Evolutionary conservation across 495 filamentous ascomycete species (phyloP).

Genomic region (Trichoderma asperelloides): DNA sequence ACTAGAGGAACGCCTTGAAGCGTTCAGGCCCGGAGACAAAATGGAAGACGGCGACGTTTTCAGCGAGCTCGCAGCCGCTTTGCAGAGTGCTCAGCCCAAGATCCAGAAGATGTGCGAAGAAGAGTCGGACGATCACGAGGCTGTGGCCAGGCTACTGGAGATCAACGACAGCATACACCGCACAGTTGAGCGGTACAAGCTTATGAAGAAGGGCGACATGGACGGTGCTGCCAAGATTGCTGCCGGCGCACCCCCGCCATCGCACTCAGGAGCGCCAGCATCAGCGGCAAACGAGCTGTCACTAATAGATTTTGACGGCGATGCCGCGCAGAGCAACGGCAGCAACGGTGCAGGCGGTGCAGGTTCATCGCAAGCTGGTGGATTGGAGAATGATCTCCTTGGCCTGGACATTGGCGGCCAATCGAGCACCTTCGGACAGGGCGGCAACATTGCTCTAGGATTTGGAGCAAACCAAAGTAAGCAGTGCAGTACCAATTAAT

Average conservation of each 20-base stretch:
- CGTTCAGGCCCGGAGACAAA: constrained; percentile 70
- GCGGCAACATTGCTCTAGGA: constrained; percentile 80
- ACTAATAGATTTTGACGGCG: constrained; percentile 82
- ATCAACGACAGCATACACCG: constrained; percentile 98
- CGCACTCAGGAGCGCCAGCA: constrained; percentile 43
- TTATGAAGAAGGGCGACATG: constrained; percentile 87
- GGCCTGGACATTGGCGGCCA: constrained; percentile 41
- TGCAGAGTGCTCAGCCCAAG: constrained; percentile 93
- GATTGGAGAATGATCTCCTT: constrained; percentile 45
- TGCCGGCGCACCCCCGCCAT: constrained; percentile 60
- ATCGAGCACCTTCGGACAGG: constrained; percentile 49
- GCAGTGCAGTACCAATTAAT: constrained; percentile 11
- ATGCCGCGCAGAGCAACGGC: constrained; percentile 49
- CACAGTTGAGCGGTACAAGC: constrained; percentile 87
- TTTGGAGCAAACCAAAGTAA: constrained; percentile 60
- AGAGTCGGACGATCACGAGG: constrained; percentile 92
- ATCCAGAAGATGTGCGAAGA: constrained; percentile 99
- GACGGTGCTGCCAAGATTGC: constrained; percentile 80
- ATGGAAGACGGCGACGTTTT: constrained; percentile 89
- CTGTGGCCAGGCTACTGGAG: constrained; percentile 87
- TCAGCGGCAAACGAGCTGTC: constrained; percentile 79
- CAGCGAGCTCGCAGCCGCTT: constrained; percentile 85
- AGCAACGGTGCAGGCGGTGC: background rate
- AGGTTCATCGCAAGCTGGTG: constrained; percentile 17
- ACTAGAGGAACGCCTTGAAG: constrained; percentile 85